These are phyloP conservation scores for Helminthosporium solani DNA, from an alignment of 2,329 filamentous ascomycete genomes.

Conservation along the genomic window DNA sequence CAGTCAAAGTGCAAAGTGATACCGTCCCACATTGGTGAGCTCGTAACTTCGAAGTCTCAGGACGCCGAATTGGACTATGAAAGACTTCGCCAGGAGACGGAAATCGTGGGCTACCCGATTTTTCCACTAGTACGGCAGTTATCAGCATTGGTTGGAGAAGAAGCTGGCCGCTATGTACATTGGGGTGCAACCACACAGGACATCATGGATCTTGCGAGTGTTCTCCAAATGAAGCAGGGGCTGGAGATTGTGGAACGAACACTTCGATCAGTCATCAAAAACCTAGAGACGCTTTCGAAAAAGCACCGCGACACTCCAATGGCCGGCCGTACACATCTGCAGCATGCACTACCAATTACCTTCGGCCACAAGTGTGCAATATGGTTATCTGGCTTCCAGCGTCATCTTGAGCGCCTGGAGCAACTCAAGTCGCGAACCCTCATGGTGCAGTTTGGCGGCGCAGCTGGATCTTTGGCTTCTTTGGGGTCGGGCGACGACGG, in stretches of 20 bases:
- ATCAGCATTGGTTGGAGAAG: conserved; percentile 40
- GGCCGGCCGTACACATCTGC: conserved; percentile 59
- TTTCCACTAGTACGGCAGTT: conserved; percentile 54
- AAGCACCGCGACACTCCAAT: conserved; percentile 56
- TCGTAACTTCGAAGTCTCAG: conserved; percentile 31
- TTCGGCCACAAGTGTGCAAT: conserved; percentile 61
- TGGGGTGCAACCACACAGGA: conserved; percentile 63
- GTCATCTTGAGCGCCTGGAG: conserved; percentile 51
- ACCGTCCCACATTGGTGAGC: conserved; percentile 43
- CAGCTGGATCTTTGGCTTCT: conserved; percentile 57
- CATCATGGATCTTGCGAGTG: conserved; percentile 58
- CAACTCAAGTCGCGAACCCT: conserved; percentile 51
- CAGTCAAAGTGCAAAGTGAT: conserved; percentile 53
- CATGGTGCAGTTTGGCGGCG: conserved; percentile 59
- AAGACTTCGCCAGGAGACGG: conserved; percentile 47
- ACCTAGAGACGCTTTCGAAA: conserved; percentile 46
- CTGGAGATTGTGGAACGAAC: conserved; percentile 51
- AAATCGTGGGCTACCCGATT: conserved; percentile 58
- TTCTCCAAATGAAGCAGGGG: conserved; percentile 56
- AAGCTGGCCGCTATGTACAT: conserved; percentile 52
- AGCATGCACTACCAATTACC: conserved; percentile 58
- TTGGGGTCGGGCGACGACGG: conserved; percentile 52
- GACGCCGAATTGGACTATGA: conserved; percentile 47
- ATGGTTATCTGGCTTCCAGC: conserved; percentile 53
- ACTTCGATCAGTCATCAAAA: conserved; percentile 46